A percentile compares a stretch with the other conserved stretches of the same genome.
phyloP scores from a whole-genome alignment of 129 eudicot species.

The Centrapalus pauciflorus region DNA sequence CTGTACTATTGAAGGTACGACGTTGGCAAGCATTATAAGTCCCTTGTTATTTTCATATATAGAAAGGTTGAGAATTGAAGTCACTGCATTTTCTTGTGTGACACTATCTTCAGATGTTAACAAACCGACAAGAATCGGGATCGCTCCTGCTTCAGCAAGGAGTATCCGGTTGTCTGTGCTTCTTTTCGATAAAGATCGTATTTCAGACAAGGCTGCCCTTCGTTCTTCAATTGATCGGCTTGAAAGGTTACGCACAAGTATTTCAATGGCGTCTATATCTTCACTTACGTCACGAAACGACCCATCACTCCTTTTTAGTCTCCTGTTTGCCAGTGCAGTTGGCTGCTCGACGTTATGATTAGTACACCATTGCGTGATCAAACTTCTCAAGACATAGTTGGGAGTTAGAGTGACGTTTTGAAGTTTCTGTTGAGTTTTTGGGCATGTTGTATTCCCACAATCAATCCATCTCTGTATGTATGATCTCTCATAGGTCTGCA shows the following conservation, averaged over 20 bases:
- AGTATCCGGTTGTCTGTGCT: constrained; percentile 87
- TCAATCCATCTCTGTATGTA: constrained; percentile 93
- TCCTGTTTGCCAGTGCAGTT: constrained; percentile 42
- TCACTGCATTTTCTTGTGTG: constrained; percentile 80
- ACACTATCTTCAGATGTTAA: constrained; percentile 53
- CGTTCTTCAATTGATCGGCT: constrained; percentile 54
- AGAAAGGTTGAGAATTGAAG: constrained; percentile 75
- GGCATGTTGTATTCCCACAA: constrained; percentile 75
- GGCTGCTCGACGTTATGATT: constrained; percentile 64
- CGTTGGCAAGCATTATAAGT: constrained; percentile 78
- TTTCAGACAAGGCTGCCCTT: constrained; percentile 62
- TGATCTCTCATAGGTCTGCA: constrained; percentile 87
- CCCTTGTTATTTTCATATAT: constrained; percentile 73
- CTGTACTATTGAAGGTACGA: constrained; percentile 67
- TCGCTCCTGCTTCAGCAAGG: constrained; percentile 85
- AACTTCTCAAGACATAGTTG: constrained; percentile 66
- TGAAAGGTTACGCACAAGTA: constrained; percentile 65
- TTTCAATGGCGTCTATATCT: constrained; percentile 73
- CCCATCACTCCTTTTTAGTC: constrained; percentile 73
- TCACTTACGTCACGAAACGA: constrained; percentile 84
- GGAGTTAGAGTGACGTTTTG: constrained; percentile 59
- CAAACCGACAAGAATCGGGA: constrained; percentile 64
- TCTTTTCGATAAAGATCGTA: constrained; percentile 82
- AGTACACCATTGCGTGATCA: constrained; percentile 64
- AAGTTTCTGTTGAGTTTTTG: constrained; percentile 92